These are phyloP conservation scores for Lyophyllum atratum DNA, from an alignment of 768 basidiomycete species.

Conservation along the genomic window DNA sequence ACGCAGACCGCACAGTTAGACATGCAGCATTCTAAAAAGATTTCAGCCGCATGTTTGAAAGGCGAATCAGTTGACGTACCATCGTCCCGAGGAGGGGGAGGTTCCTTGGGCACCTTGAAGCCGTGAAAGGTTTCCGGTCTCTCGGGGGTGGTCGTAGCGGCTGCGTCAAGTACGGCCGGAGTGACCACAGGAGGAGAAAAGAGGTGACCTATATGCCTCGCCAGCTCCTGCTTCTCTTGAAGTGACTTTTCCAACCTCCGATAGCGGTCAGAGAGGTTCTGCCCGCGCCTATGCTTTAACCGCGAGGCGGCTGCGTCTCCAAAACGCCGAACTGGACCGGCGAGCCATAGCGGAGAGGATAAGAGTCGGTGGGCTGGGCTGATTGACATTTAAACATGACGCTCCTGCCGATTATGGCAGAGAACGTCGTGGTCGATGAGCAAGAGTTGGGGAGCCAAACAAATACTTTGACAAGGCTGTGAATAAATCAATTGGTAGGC, in stretches of 20 bases:
- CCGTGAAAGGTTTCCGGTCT: conserved; percentile 46
- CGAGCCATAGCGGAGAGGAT: background rate
- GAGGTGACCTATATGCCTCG: conserved; percentile 29
- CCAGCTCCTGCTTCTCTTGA: conserved; percentile 42
- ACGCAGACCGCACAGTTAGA: conserved; percentile 92
- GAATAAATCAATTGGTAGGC: too few relatives aligned
- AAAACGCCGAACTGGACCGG: background rate
- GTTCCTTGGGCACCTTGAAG: conserved; percentile 60
- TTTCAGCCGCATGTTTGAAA: background rate
- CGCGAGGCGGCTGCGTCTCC: conserved; percentile 16
- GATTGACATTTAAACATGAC: conserved; percentile 21
- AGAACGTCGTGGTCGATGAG: background rate
- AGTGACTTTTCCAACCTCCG: conserved; percentile 55
- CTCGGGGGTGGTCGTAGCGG: background rate
- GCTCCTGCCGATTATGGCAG: conserved; percentile 2
- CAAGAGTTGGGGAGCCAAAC: background rate
- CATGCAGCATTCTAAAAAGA: conserved; percentile 84
- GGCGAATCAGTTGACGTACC: conserved; percentile 41
- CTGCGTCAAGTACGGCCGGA: conserved; percentile 1
- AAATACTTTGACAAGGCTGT: too few relatives aligned
- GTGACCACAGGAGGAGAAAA: conserved; percentile 2
- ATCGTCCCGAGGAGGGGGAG: conserved; percentile 64
- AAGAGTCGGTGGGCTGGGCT: conserved; percentile 10
- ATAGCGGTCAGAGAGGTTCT: conserved; percentile 62
- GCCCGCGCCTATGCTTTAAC: conserved; percentile 43